Evolutionary conservation across 1,139 yeast genomes (phyloP), one percentile per base, ranked within the genome.

Genomic region (Candida sp.): DNA sequence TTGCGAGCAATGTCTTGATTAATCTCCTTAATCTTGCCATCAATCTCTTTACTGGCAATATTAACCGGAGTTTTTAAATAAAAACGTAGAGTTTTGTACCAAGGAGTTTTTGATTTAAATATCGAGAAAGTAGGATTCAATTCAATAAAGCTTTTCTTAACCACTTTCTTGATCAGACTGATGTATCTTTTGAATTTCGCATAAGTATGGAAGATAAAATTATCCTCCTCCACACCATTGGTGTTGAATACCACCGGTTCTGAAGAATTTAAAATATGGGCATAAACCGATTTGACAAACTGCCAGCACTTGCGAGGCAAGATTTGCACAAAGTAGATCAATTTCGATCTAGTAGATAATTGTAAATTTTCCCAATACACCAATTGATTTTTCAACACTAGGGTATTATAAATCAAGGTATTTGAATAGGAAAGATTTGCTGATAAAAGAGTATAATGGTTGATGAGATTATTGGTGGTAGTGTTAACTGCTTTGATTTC

Each of bases 301-400:
- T 52, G 46, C 39, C 47, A 57, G 3, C 60, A 11, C 35, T 54
- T 59, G 5, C 50, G 25, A 1, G 78, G 78, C 7, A 60, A 46
- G 4, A 64, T 61, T 48, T 72, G 77, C 4, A 70, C 48, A 22
- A 65, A 63, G 49, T 68, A 73, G 9, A 67, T 46, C 33, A 59
- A 34, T 48, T 68, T 70, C 35, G 54, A 54, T 23, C 54, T 38
- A 5, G 53, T 43, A 12, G 73, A 68, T 33, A 53, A 50, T 35
- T 56, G 50, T 36, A 72, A 44, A 5, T 55, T 55, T 22, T 58
- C 58, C 77, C 77, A 73, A 49, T 72, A 73, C 5, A 58, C 57
- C 47, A 64, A 53, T 45, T 71, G 66, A 40, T 60, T 61, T 48
- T 70, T 69, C 40, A 66, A 58, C 11, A 58, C 47, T 35, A 72